Percentiles rank a stretch among this genome's conserved stretches.
phyloP scores from a whole-genome alignment of 2,329 filamentous ascomycete genomes.

The Fusarium guadeloupense region DNA sequence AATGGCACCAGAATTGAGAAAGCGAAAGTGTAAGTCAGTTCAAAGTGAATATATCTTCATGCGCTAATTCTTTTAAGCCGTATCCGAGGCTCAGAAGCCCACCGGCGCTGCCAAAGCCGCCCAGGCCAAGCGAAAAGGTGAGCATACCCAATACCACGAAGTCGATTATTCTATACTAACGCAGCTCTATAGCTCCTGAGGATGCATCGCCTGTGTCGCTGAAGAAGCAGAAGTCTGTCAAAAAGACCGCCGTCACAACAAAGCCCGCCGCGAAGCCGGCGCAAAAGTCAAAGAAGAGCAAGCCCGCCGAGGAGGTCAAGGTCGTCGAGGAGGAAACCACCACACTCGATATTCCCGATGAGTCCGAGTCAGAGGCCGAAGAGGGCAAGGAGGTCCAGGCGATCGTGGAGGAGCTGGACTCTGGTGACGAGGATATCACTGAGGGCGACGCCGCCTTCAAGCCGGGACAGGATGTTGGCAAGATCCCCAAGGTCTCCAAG shows the following conservation, averaged over 20 bases:
- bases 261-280: slow-evolving; percentile 48
- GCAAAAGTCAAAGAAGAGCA: slow-evolving; percentile 45
- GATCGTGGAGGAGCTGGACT: slow-evolving; percentile 57
- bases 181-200: slow-evolving; percentile 50
- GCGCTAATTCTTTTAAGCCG: slow-evolving; percentile 39
- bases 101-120: slow-evolving; percentile 46
- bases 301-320: slow-evolving; percentile 42
- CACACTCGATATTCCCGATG: slow-evolving; percentile 46
- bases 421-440: slow-evolving; percentile 55
- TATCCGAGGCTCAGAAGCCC: slow-evolving; percentile 45
- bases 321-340: slow-evolving; percentile 43
- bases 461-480: slow-evolving; percentile 61
- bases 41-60: background rate
- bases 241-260: slow-evolving; percentile 41
- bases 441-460: slow-evolving; percentile 53
- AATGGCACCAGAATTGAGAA: slow-evolving; percentile 60
- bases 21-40: slow-evolving; percentile 46
- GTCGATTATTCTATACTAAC: slow-evolving; percentile 39
- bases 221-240: slow-evolving; percentile 58
- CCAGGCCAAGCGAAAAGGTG: slow-evolving; percentile 52
- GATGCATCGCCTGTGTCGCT: slow-evolving; percentile 55
- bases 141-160: slow-evolving; percentile 16
- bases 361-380: slow-evolving; percentile 52
- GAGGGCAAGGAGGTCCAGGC: slow-evolving; percentile 54
- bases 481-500: slow-evolving; percentile 59